Evolutionary conservation across 202 grass and related monocot genomes (phyloP), one percentile per base, ranked within the genome.

Genomic region (Carex arenaria): DNA sequence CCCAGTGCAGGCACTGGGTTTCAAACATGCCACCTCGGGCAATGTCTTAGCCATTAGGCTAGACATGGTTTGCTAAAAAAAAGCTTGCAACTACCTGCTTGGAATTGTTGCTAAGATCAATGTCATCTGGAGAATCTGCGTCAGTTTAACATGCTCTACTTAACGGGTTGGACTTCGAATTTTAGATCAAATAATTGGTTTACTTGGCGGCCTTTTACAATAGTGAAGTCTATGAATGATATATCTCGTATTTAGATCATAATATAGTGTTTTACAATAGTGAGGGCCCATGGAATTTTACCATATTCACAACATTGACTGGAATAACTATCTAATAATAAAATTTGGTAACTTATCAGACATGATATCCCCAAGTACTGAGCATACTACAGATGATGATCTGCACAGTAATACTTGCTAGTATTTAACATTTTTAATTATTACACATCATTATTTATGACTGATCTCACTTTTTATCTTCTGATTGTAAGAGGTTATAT

Each of bases 401-500:
- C 52, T 59, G 73, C 26, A n/a, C 1, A 11, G 73, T 36, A 78
- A 59, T 78, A 12, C 7, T 38, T 57, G 3, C 3, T 59, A 30
- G 15, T 38, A 10, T 36, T 78, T 38, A 17, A 59, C 38, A 12
- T 57, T 19, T 59, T 32, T 32, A 18, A 53, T 75, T 14, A 14
- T 74, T 53, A 36, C 5, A 84, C 11, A 79, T 86, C 72, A 51
- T 67, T 84, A 84, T 84, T 6, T 75, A 69, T 69, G 73, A 86
- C 57, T 90, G 73, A 90, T 87, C 55, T 53, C 84, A 42, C 11
- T 89, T 80, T 32, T 85, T 86, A 78, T 57, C 13, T 73, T 83
- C 4, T 86, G 38, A 85, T 49, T 38, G 80, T 84, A 85, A 98
- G 95, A 90, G 87, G 68, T 85, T 95, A 78, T 95, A 98, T 87